Evolutionary conservation across 2,329 filamentous ascomycete species (phyloP), one percentile per base, ranked within the genome.

Genomic region (Neurospora sp.): DNA sequence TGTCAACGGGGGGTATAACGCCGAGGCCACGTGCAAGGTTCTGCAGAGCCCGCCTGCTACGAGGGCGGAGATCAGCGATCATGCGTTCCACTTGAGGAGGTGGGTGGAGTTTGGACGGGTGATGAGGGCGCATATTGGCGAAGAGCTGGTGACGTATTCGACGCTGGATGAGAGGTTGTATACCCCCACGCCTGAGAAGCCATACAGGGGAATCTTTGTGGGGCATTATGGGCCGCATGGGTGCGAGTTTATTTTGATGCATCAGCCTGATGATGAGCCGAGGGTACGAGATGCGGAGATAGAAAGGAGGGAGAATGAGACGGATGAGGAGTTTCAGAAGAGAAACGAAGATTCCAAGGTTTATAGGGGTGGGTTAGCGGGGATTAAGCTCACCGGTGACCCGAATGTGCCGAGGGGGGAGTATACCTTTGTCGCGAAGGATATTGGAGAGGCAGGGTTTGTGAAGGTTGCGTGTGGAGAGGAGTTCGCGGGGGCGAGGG

Each of bases 361-460:
- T 1, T 88, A 91, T 73, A 83, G 83, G 12, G 92, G 93, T 4
- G 84, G 88, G 1, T 79, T 98, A 3, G 89, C 94, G 78, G 95
- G 91, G 0, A 89, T 97, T 76, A 98, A 98, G 78, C 82, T 99
- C 40, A 98, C 95, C 0, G 95, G 95, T 0, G 95, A 99, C 76
- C 88, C 91, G 0, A 96, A 97, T 74, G 89, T 98, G 15, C 95
- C 95, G 0, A 86, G 94, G 8, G 95, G 94, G 8, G 91, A 97
- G 78, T 88, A 89, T 74, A 92, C 91, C 0, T 97, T 97, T 77
- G 85, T 92, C 3, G 91, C 89, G 0, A 87, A 92, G 5, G 93
- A 97, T 74, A 87, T 98, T 41, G 90, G 91, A 0, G 83, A 85
- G 0, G 80, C 77, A 0, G 92, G 92, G 0, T 84, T 90, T 28